phyloP scores from a whole-genome alignment of 108 stramenopile genomes.

The Chaetoceros tenuissimus region DNA sequence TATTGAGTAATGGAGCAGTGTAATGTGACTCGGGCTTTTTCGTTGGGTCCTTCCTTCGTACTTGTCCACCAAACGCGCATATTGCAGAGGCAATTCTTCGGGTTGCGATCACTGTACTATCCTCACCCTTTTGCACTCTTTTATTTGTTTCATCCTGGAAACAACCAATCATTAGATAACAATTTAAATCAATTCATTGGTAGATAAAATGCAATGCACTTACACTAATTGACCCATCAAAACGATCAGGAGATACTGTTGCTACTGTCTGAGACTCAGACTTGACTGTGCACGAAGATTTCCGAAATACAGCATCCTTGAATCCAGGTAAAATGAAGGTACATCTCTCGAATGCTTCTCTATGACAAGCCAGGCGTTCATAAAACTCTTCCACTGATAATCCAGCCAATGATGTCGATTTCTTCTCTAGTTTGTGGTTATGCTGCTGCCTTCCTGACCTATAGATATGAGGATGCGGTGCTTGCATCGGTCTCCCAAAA shows the following conservation, averaged over 20 bases:
- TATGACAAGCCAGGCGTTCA: slow-evolving; percentile 9
- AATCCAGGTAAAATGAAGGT: slow-evolving; percentile 66
- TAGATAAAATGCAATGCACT: background rate
- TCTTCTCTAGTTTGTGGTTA: slow-evolving; percentile 1
- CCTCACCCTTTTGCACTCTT: slow-evolving; percentile 19
- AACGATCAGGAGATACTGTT: slow-evolving; percentile 13
- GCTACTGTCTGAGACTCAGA: slow-evolving; percentile 1
- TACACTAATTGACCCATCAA: background rate
- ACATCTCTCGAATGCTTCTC: slow-evolving; percentile 46
- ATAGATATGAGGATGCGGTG: slow-evolving; percentile 1
- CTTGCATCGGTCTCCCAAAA: background rate
- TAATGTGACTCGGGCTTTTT: slow-evolving; percentile 26
- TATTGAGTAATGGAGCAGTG: slow-evolving; percentile 42
- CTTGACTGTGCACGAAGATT: background rate
- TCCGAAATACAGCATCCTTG: background rate
- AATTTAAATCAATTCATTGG: slow-evolving; percentile 2
- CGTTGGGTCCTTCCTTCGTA: slow-evolving; percentile 17
- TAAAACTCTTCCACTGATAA: slow-evolving; percentile 19
- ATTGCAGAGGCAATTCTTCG: slow-evolving; percentile 61
- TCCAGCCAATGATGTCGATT: slow-evolving; percentile 28
- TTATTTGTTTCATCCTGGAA: background rate
- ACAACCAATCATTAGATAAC: background rate
- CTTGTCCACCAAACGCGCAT: slow-evolving; percentile 70
- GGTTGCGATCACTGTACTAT: slow-evolving; percentile 34
- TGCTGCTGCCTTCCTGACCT: background rate